phyloP scores from a whole-genome alignment of 2,329 filamentous ascomycete genomes.

The Gaeumannomyces sp. region DNA sequence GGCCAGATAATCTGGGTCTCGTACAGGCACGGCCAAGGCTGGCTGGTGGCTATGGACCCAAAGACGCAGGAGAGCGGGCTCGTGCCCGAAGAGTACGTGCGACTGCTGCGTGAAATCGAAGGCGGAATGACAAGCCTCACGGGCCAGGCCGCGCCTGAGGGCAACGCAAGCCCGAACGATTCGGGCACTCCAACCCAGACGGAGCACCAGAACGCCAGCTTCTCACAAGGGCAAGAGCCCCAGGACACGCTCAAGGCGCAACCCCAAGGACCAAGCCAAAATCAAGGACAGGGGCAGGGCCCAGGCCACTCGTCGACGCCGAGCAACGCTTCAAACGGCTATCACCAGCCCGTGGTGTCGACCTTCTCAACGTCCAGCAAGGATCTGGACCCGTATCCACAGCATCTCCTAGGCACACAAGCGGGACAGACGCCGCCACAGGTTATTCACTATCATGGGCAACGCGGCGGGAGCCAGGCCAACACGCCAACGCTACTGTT shows the following conservation, averaged over 20 bases:
- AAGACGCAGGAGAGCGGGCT: conserved; percentile 90
- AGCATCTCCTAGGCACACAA: conserved; percentile 56
- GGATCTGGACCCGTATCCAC: conserved; percentile 62
- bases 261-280: conserved; percentile 13
- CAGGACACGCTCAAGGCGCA: conserved; percentile 7
- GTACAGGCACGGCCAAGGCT: conserved; percentile 92
- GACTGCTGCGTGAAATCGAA: conserved; percentile 86
- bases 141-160: conserved; percentile 45
- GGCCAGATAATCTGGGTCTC: conserved; percentile 96
- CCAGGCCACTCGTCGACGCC: conserved; percentile 42
- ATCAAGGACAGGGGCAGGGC: conserved; percentile 15
- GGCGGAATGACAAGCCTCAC: conserved; percentile 74
- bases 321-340: conserved; percentile 50
- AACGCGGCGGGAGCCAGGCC: conserved; percentile 60
- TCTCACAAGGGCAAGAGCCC: conserved; percentile 25
- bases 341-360: conserved; percentile 61
- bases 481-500: conserved; percentile 55
- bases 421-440: conserved; percentile 58
- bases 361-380: conserved; percentile 66
- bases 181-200: conserved; percentile 56
- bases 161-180: conserved; percentile 46
- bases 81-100: conserved; percentile 94
- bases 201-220: conserved; percentile 46
- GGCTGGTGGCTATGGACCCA: conserved; percentile 94
- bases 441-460: conserved; percentile 61